These are phyloP conservation scores for Talaromyces adpressus DNA, from an alignment of 495 filamentous ascomycete genomes.

Conservation along the genomic window DNA sequence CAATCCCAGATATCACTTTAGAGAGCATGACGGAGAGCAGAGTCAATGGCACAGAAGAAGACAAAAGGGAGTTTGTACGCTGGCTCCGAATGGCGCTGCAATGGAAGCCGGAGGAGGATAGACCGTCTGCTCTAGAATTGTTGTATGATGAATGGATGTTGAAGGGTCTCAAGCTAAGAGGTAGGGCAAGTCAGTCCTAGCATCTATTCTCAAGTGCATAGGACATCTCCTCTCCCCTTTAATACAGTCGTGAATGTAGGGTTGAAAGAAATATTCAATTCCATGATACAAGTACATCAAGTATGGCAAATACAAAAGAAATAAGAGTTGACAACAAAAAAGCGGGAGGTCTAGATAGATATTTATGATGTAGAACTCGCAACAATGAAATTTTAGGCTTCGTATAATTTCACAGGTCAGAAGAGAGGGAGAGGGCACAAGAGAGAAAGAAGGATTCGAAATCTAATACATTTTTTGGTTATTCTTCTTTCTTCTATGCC, in stretches of 20 bases:
- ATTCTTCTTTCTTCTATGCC: conserved; percentile 9
- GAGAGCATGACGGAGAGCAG: conserved; percentile 10
- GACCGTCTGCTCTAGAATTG: conserved; percentile 31
- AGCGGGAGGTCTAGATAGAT: not conserved
- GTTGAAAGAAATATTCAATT: not conserved
- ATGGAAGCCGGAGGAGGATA: conserved; percentile 33
- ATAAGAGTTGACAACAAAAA: not conserved
- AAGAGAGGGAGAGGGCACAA: not conserved
- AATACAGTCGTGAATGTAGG: too few species aligned
- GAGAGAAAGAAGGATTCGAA: not conserved
- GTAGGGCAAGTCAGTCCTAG: not conserved
- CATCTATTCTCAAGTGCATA: too few species aligned
- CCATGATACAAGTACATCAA: not conserved
- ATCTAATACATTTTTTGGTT: conserved; percentile 11
- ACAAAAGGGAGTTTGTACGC: conserved; percentile 26
- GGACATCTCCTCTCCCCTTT: too few species aligned
- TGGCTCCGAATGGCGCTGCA: conserved; percentile 34
- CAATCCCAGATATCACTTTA: conserved; percentile 16
- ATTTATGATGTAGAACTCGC: not conserved
- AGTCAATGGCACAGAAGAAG: conserved; percentile 18
- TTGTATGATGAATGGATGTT: conserved; percentile 35
- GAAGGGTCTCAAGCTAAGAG: conserved; percentile 7
- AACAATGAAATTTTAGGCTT: not conserved
- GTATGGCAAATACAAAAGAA: not conserved
- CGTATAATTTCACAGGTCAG: not conserved